phyloP scores from a whole-genome alignment of 371 early-diverging fungal species.

The Chytridium lagenaria region DNA sequence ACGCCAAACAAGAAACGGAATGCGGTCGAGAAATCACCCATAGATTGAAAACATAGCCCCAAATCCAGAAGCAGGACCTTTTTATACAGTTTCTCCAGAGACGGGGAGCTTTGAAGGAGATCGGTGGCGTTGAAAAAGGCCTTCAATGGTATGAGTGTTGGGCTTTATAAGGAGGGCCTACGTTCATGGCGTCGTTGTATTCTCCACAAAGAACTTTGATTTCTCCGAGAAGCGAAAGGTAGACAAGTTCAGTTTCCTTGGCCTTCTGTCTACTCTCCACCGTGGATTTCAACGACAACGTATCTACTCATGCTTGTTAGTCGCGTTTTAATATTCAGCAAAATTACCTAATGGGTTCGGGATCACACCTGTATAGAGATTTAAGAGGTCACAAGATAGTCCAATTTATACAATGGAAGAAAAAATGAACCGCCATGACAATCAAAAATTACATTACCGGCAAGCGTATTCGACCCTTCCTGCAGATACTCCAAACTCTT shows the following conservation, averaged over 20 bases:
- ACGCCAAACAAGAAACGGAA: too few species aligned
- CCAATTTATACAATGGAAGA: neutral
- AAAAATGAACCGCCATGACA: neutral
- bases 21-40: neutral
- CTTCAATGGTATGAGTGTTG: neutral
- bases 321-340: neutral
- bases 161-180: neutral
- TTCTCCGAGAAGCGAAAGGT: neutral
- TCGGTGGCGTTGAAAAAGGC: neutral
- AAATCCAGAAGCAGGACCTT: neutral
- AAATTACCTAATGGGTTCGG: neutral
- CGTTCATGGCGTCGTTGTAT: neutral
- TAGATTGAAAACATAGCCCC: neutral
- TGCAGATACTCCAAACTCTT: neutral
- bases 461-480: constrained; percentile 3
- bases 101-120: neutral
- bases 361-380: neutral
- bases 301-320: neutral
- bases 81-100: neutral
- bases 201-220: neutral
- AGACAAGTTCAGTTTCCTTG: neutral
- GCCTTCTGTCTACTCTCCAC: neutral
- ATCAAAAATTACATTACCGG: neutral
- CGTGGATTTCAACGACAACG: neutral
- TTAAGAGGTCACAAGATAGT: neutral